Percentiles rank a stretch among this genome's conserved stretches.
phyloP scores from a whole-genome alignment of 2,329 filamentous ascomycete genomes.

The Sporothrix protearum region DNA sequence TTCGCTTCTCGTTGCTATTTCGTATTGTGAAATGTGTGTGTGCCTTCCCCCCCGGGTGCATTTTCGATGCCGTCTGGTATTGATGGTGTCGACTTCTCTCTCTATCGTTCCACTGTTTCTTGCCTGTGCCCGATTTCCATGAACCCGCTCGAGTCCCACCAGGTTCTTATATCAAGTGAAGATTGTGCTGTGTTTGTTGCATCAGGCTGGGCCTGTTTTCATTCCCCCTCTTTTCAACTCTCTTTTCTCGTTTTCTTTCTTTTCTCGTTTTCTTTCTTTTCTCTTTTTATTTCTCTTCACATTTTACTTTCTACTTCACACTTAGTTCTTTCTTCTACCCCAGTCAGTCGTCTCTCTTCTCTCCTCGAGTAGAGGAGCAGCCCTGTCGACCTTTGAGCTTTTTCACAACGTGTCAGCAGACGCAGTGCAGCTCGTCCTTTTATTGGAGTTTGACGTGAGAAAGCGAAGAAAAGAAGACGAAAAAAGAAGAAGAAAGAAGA shows the following conservation, averaged over 20 bases:
- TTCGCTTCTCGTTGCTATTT: neutral
- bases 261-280: neutral
- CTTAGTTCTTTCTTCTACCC: neutral
- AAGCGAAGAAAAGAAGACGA: neutral
- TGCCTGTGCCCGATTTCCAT: neutral
- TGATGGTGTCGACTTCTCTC: neutral
- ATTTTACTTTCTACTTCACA: no score
- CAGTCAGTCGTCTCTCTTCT: neutral
- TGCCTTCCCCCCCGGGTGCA: neutral
- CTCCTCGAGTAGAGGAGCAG: neutral
- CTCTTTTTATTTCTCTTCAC: slow-evolving; percentile 6
- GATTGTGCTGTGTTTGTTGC: neutral
- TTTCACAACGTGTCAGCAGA: neutral
- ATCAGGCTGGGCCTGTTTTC: neutral
- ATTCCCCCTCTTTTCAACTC: neutral
- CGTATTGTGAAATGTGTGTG: neutral
- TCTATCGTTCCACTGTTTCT: neutral
- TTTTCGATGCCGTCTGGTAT: neutral
- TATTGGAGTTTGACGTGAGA: neutral
- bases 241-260: no score
- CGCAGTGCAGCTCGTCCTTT: neutral
- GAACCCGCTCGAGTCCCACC: neutral
- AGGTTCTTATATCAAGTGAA: neutral
- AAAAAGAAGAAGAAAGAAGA: neutral
- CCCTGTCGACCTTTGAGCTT: neutral